Evolutionary conservation across 495 filamentous ascomycete species (phyloP).

Genomic region (Daldinia concentrica): DNA sequence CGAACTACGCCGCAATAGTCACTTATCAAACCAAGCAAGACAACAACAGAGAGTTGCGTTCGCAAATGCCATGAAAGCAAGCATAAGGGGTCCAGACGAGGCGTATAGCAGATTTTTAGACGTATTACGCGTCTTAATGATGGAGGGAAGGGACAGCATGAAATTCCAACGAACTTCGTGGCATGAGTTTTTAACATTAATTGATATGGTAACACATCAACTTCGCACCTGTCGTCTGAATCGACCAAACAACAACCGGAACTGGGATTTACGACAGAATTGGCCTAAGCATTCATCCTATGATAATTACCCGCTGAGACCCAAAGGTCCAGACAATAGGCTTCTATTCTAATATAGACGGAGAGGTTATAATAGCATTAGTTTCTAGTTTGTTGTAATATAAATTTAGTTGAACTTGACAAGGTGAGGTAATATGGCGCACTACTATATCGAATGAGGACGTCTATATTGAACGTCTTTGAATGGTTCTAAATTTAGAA

Average conservation of each 20-base stretch:
- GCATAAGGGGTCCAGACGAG: neutral
- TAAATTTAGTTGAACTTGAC: neutral
- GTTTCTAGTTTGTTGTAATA: neutral
- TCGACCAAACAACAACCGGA: neutral
- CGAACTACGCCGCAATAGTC: neutral
- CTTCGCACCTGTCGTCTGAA: neutral
- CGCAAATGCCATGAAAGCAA: neutral
- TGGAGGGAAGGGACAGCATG: neutral
- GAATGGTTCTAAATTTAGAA: neutral
- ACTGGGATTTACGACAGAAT: neutral
- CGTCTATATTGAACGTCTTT: neutral
- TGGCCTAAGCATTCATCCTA: neutral
- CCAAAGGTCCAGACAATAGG: neutral
- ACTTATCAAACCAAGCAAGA: neutral
- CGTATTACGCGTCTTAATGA: constrained; percentile 4
- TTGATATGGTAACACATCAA: neutral
- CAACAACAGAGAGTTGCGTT: neutral
- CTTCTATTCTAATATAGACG: neutral
- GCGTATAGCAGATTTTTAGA: neutral
- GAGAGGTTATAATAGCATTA: neutral
- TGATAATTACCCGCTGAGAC: neutral
- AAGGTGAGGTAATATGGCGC: neutral
- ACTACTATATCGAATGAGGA: neutral
- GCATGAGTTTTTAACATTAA: neutral
- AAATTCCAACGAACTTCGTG: neutral